Percentiles rank a stretch among this genome's conserved stretches.
phyloP scores from a whole-genome alignment of 768 basidiomycete species.

The Erythrobasidium yunnanense region DNA sequence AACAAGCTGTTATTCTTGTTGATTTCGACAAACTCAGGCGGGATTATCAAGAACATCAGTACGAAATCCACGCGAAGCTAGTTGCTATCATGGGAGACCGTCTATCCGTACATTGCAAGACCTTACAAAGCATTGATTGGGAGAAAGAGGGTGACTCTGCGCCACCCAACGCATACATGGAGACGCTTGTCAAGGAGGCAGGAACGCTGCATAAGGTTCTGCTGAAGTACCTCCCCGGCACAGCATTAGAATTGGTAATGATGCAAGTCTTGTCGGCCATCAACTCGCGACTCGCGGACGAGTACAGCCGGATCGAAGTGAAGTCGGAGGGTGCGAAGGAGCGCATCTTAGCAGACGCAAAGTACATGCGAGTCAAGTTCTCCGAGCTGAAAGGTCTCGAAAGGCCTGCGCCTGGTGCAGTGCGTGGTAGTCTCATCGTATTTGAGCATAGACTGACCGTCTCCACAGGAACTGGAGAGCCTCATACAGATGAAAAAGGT shows the following conservation, averaged over 20 bases:
- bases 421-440: background rate
- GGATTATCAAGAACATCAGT: slow-evolving; percentile 99
- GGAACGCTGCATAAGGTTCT: slow-evolving; percentile 90
- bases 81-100: slow-evolving; percentile 98
- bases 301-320: slow-evolving; percentile 69
- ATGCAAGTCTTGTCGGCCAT: slow-evolving; percentile 86
- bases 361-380: slow-evolving; percentile 30
- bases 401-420: slow-evolving; percentile 23
- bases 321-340: slow-evolving; percentile 73
- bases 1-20: slow-evolving; percentile 90
- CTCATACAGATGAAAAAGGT: slow-evolving; percentile 25
- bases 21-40: slow-evolving; percentile 98
- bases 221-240: slow-evolving; percentile 68
- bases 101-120: slow-evolving; percentile 68
- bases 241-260: slow-evolving; percentile 85
- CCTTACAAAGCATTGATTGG: slow-evolving; percentile 67
- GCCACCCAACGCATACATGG: slow-evolving; percentile 72
- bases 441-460: background rate
- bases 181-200: slow-evolving; percentile 84
- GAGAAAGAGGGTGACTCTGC: slow-evolving; percentile 44
- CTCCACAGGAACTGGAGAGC: slow-evolving; percentile 27
- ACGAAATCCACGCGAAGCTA: slow-evolving; percentile 94
- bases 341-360: slow-evolving; percentile 43
- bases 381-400: slow-evolving; percentile 34
- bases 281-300: slow-evolving; percentile 77